Conservation (phyloP, 306 rosid species). For the Sesbania bispinosa region DNA sequence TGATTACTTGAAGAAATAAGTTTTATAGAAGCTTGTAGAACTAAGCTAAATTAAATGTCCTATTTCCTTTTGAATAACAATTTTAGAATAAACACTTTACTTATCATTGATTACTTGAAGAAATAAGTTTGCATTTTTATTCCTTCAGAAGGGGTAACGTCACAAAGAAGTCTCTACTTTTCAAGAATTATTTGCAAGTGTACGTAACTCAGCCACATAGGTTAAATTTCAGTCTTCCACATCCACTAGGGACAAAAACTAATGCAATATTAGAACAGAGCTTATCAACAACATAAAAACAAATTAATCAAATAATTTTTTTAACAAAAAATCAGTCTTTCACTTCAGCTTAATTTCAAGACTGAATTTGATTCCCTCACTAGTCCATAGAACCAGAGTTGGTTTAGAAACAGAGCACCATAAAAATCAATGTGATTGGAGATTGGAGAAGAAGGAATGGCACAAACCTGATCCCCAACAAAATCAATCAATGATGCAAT, state of each 20-base stretch:
- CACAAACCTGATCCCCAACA: slow-evolving; percentile 70
- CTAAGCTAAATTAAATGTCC: not conserved
- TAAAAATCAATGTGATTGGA: not conserved
- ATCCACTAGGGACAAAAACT: not conserved
- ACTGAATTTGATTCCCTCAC: not conserved
- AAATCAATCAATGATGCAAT: slow-evolving; percentile 48
- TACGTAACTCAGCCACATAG: not conserved
- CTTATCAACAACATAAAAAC: not conserved
- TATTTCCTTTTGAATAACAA: not conserved
- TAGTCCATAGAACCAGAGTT: not conserved
- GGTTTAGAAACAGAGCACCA: not conserved
- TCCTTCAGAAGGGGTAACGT: not conserved
- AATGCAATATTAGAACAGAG: not conserved
- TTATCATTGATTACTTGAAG: not conserved
- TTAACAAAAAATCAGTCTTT: not conserved
- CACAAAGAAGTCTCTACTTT: not conserved
- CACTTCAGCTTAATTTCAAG: not conserved
- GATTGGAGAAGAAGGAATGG: not conserved
- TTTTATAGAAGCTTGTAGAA: not conserved
- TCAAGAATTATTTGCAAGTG: not conserved
- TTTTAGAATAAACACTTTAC: not conserved
- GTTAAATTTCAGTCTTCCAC: not conserved
- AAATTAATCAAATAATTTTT: not conserved
- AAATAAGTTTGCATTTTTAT: not conserved
- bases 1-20: not conserved